Base-by-base conservation (phyloP, 1,284 basidiomycete species). In the Boletus sp. region DNA sequence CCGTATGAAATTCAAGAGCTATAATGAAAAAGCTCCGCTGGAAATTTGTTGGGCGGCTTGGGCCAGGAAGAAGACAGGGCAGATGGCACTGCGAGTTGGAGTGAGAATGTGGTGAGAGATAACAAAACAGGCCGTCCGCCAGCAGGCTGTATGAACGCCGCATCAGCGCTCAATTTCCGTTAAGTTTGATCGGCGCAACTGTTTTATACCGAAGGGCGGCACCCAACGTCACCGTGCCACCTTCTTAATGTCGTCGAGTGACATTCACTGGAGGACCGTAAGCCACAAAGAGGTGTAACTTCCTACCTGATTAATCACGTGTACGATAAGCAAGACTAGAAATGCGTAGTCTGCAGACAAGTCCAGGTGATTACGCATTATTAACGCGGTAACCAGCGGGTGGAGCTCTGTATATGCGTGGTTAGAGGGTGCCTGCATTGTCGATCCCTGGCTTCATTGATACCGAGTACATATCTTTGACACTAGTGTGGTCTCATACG, bases 121-220 rank as follows among this genome's bases (percentile, higher is more conserved):
- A 49, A 38, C 33, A 35, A 46, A 43, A 13, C 44, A 42, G 38
- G 35, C 46, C 35, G 41, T 32, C 37, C 16, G 25, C 47, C 39
- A 49, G 37, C 46, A 37, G 33, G 44, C 48, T 33, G 46, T 32
- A 52, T 40, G 49, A 44, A 49, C 17, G 34, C 34, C n/a, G n/a
- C 47, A 50, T 54, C 42, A 55, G 25, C 30, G 36, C 10, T 44
- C 29, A 62, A 61, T 64, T 52, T 61, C 61, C 61, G 60, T 45
- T 27, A 41, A 43, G 60, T 58, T 51, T 45, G 46, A 53, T 53
- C 57, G 55, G 57, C 54, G 57, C 51, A 61, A 52, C 34, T 34
- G 41, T 22, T 40, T 46, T 48, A 47, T 47, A 49, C 26, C 43
- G 25, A 48, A 56, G 45, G 33, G 39, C 43, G 35, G 30, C n/a